Base-by-base conservation (phyloP, 768 basidiomycete genomes). In the Boletus vermiculosoides region DNA sequence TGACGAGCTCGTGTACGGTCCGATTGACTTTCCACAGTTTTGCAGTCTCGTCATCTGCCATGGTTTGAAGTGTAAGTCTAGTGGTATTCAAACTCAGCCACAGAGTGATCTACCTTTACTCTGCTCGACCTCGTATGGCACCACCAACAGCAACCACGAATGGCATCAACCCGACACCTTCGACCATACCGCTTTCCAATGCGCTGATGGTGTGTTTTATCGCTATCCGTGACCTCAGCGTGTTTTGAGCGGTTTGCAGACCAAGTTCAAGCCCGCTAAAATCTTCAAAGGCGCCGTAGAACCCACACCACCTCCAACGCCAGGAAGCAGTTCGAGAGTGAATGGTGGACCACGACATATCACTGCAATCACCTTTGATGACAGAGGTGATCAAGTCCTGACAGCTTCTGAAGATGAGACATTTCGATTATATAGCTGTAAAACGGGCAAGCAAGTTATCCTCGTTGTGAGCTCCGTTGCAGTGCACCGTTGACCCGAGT, bases 1-100 rank as follows among this genome's bases (percentile, higher is more conserved):
- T 85, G 60, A 95, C 92, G 51, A 99, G 86, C 75, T 99, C 96
- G 71, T 98, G 95, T 42, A 98, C 89, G 48, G 97, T 98, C 66
- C 92, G 78, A 74, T 94, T 94, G 60, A 98, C 94, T 68, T 95
- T 90, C 93, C 94, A 98, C 68, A 98, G 80, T 68, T 86, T 87
- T 56, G 94, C 89, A 58, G 87, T 83, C 72, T 92, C 90, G 75
- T 92, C 89, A 64, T 90, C 88, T 61, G 80, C 76, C 87, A 90
- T 88, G 65, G 73, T 67, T 68, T 64, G 46, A 45, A 53, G 51
- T 55, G 61, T 58, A 62, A 68, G 72, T 66, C 66, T 44, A 34
- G 45, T 46, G 30, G 67, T 66, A 73, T 85, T 84, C 64, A 73
- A 83, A 85, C 83, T 85, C 84, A 81, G 85, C 79, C 57, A 46